These are phyloP conservation scores for Rubus parviflorus DNA, from an alignment of 306 rosid genomes.

Conservation along the genomic window DNA sequence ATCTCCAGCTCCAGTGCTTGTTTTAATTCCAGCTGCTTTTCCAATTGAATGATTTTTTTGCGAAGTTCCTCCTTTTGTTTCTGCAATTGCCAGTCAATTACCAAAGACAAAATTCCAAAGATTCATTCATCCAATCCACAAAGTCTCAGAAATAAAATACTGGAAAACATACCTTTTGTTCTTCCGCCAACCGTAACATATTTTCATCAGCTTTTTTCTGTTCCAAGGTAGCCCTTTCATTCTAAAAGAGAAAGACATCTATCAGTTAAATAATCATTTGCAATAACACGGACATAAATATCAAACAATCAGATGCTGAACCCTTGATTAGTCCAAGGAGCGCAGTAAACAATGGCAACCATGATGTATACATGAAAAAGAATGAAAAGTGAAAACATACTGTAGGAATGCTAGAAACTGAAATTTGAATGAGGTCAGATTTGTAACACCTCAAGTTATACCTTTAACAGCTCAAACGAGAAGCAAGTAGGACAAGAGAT, in stretches of 20 bases:
- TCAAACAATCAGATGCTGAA: background rate
- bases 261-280: background rate
- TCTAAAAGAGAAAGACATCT: conserved; percentile 32
- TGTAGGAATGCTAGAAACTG: background rate
- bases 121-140: background rate
- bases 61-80: conserved; percentile 59
- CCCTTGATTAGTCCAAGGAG: background rate
- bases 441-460: background rate
- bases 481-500: background rate
- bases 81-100: conserved; percentile 39
- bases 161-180: conserved; percentile 50
- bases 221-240: conserved; percentile 63
- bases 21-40: conserved; percentile 68
- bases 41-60: conserved; percentile 48
- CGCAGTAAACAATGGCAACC: background rate
- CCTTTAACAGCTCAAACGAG: background rate
- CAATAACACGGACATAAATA: background rate
- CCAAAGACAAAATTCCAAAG: conserved; percentile 1
- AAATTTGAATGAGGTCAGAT: background rate
- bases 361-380: background rate
- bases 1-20: conserved; percentile 67
- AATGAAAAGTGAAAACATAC: background rate
- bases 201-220: conserved; percentile 66
- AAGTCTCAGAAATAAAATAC: background rate
- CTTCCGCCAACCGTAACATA: conserved; percentile 56